Percentiles rank a stretch among this genome's conserved stretches.
These are phyloP conservation scores for Mollisiaceae sp. DNA, from an alignment of 2,329 filamentous ascomycete genomes.

Conservation along the genomic window DNA sequence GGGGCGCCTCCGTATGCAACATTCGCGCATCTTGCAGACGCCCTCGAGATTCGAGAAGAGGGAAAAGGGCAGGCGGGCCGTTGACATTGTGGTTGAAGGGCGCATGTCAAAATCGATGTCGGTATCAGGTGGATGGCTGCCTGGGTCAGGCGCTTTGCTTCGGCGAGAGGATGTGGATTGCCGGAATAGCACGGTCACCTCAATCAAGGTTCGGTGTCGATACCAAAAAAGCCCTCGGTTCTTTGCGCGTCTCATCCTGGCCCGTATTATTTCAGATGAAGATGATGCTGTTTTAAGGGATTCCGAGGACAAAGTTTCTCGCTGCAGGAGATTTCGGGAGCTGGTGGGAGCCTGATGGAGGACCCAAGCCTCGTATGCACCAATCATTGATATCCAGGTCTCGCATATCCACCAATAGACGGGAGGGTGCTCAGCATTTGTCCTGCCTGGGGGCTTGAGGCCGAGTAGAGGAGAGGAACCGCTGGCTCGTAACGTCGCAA, in stretches of 20 bases:
- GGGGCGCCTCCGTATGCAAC: not conserved
- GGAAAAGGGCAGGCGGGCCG: not conserved
- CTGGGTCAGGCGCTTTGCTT: not conserved
- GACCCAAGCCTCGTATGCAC: not conserved
- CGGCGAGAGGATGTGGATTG: not conserved
- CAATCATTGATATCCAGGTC: conserved; percentile 1
- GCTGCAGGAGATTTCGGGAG: not conserved
- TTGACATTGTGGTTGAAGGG: not conserved
- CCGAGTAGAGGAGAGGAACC: not conserved
- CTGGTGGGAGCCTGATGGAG: not conserved
- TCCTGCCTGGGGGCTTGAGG: conserved; percentile 4
- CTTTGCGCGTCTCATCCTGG: not conserved
- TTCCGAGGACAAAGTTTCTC: not conserved
- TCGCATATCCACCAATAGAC: conserved; percentile 5
- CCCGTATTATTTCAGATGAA: conserved; percentile 2
- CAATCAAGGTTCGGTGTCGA: not conserved
- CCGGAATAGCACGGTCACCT: not conserved
- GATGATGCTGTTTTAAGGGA: not conserved
- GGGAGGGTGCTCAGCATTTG: not conserved
- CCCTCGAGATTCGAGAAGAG: not conserved
- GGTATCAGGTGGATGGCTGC: not conserved
- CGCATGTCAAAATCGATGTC: not conserved
- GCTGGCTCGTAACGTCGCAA: not conserved
- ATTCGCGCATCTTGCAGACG: not conserved
- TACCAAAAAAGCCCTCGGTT: not conserved